phyloP scores from a whole-genome alignment of 352 stramenopile genomes.

The Globisporangium apiculatum region DNA sequence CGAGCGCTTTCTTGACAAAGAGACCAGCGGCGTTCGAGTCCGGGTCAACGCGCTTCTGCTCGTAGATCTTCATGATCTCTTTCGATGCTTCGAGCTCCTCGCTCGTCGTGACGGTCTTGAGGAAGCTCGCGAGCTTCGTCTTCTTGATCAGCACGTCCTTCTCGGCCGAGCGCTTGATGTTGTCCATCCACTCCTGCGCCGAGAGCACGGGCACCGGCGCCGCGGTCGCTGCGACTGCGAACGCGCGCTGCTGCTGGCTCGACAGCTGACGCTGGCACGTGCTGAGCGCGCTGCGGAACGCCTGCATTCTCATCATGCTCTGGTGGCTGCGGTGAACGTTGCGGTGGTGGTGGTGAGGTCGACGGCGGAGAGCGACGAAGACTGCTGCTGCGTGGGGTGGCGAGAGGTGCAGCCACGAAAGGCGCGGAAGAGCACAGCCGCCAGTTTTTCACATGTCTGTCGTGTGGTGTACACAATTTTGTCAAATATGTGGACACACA shows the following conservation, averaged over 20 bases:
- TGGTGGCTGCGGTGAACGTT: not conserved
- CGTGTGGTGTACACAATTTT: not conserved
- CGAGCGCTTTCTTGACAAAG: slow-evolving; percentile 81
- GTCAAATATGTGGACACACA: not conserved
- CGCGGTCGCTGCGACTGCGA: slow-evolving; percentile 21
- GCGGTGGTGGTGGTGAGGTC: not conserved
- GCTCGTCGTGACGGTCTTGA: slow-evolving; percentile 75
- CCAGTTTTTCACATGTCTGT: not conserved
- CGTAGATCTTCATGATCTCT: slow-evolving; percentile 87
- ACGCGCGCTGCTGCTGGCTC: slow-evolving; percentile 22
- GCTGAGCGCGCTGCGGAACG: slow-evolving; percentile 58
- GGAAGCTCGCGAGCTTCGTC: slow-evolving; percentile 77
- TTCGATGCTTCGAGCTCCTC: slow-evolving; percentile 74
- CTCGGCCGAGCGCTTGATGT: slow-evolving; percentile 63
- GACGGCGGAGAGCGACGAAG: no score
- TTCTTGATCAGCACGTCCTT: slow-evolving; percentile 79
- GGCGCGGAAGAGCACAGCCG: not conserved
- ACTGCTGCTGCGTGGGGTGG: not conserved
- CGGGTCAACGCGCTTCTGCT: slow-evolving; percentile 78
- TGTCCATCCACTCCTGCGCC: slow-evolving; percentile 74
- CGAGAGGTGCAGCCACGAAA: not conserved
- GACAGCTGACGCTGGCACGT: slow-evolving; percentile 42
- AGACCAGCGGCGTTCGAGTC: slow-evolving; percentile 66
- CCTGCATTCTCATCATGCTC: slow-evolving; percentile 41
- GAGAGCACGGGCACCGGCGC: slow-evolving; percentile 34